Evolutionary conservation across 352 stramenopile species (phyloP), one percentile per base, ranked within the genome.

Genomic region (Phytophthora syringae): DNA sequence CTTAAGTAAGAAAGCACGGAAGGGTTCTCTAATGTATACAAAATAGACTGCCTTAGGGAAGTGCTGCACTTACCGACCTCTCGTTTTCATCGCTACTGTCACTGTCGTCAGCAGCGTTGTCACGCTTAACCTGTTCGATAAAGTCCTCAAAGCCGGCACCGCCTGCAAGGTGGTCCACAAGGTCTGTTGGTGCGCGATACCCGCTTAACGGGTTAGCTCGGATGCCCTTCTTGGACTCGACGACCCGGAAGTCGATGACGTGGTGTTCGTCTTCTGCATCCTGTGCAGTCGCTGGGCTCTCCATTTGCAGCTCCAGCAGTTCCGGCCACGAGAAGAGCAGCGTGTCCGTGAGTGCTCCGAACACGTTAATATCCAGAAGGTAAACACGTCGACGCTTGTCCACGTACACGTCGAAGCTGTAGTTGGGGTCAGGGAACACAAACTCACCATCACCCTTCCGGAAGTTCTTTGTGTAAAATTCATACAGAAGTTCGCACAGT

Each of bases 311-410:
- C 28, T 76, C 64, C 43, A 89, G 37, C 21, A 94, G 60, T 62
- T 99, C 94, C 7, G 87, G 69, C 93, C 94, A 98, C 20, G 87
- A 82, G 72, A 98, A 99, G 24, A 99, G 66, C n/a, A 98, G 79
- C 27, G 89, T 72, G 70, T 99, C 93, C 0, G 96, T 98, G n/a
- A 95, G 81, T 15, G 30, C 68, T 15, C 88, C 88, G 79, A 97
- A 98, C 12, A 98, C 88, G 76, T 98, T 99, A 58, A 99, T 96
- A 79, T 99, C 96, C 20, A 99, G 47, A 16, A 99, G 71, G 68
- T 92, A 98, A 24, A 97, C 89, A 36, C 89, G 81, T 63, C 92
- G 77, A 43, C 95, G 82, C 69, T 97, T 98, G 78, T 98, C 95
- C 22, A 98, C 71, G 66, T 98, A 99, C 20, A 98, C 80, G 71